Conservation (phyloP, 1,284 basidiomycete species). For the Phellinidium pouzarii region DNA sequence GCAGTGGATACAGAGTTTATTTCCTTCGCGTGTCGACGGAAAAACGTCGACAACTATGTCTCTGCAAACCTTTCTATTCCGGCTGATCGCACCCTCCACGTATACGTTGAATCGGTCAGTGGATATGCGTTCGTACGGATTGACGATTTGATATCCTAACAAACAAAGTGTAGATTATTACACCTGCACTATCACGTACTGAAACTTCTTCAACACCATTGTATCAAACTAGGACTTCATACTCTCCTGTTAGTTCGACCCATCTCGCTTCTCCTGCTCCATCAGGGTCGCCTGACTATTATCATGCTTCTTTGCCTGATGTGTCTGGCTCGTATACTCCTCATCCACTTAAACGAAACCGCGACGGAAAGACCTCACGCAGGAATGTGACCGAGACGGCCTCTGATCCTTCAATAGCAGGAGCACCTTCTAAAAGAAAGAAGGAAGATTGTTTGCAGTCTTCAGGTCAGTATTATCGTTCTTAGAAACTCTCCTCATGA, state of each 20-base stretch:
- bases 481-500: background rate
- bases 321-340: background rate
- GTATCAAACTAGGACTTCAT: background rate
- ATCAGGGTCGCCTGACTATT: background rate
- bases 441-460: background rate
- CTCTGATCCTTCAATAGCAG: background rate
- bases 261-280: background rate
- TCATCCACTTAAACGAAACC: background rate
- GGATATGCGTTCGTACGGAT: background rate
- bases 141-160: background rate
- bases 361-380: background rate
- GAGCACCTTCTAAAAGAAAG: background rate
- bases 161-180: background rate
- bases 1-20: constrained; percentile 63
- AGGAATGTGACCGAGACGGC: background rate
- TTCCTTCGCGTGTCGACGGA: constrained; percentile 56
- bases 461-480: background rate
- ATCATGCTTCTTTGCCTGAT: background rate
- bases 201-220: background rate
- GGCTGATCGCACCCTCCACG: constrained; percentile 27
- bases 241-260: background rate
- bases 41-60: constrained; percentile 26
- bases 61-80: constrained; percentile 30
- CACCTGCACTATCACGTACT: background rate
- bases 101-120: constrained; percentile 29